Percentiles rank a stretch among this genome's conserved stretches.
Conservation (phyloP, 2,329 filamentous ascomycete genomes). For the Amphichorda felina region DNA sequence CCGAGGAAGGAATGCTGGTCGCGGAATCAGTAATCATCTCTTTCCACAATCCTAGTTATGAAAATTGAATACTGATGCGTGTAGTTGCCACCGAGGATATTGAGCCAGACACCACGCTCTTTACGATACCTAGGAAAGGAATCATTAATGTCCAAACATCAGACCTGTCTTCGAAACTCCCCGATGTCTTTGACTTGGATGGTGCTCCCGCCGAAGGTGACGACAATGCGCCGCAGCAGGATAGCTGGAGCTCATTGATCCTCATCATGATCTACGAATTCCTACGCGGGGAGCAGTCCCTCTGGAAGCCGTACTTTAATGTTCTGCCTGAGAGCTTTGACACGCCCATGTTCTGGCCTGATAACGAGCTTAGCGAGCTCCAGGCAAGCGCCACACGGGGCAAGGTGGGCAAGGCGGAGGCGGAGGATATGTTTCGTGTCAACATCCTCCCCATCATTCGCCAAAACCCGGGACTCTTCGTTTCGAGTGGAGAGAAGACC, state of each 20-base stretch:
- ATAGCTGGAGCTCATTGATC: slow-evolving; percentile 51
- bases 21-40: slow-evolving; percentile 36
- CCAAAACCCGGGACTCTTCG: slow-evolving; percentile 31
- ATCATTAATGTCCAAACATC: slow-evolving; percentile 69
- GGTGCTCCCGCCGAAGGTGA: slow-evolving; percentile 17
- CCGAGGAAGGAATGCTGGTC: slow-evolving; percentile 34
- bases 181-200: slow-evolving; percentile 35
- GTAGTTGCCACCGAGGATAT: slow-evolving; percentile 63
- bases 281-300: slow-evolving; percentile 44
- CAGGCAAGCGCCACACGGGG: slow-evolving; percentile 65
- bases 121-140: slow-evolving; percentile 61
- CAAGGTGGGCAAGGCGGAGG: slow-evolving; percentile 65
- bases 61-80: background rate
- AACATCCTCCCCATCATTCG: slow-evolving; percentile 39
- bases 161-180: slow-evolving; percentile 44
- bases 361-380: slow-evolving; percentile 56
- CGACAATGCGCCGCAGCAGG: slow-evolving; percentile 24
- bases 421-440: slow-evolving; percentile 55
- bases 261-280: slow-evolving; percentile 72
- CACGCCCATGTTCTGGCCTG: slow-evolving; percentile 83
- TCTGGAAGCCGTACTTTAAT: slow-evolving; percentile 69
- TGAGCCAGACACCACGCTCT: slow-evolving; percentile 62
- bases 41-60: background rate
- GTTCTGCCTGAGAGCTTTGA: slow-evolving; percentile 63
- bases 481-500: slow-evolving; percentile 15